A percentile compares a stretch with the other conserved stretches of the same genome.
Conservation (phyloP, 2,329 filamentous ascomycete genomes). For the Colletotrichum kahawae region DNA sequence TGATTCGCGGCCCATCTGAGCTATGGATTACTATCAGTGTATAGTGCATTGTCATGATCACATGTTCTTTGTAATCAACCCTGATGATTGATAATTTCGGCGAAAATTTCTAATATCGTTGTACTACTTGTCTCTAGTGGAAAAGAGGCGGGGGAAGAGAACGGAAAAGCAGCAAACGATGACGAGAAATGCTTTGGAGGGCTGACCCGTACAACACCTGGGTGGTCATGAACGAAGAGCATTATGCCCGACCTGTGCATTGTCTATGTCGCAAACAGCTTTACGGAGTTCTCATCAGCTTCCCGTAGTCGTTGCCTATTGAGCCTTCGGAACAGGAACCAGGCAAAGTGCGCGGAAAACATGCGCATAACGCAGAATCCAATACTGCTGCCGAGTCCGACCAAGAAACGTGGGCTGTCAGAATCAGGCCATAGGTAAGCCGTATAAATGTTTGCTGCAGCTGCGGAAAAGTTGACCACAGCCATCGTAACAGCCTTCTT, state of each 20-base stretch:
- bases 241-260: background rate
- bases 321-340: background rate
- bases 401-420: background rate
- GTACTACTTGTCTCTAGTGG: background rate
- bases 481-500: background rate
- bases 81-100: background rate
- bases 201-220: accelerated
- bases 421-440: background rate
- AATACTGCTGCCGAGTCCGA: background rate
- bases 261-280: background rate
- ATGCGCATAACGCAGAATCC: background rate
- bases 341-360: background rate
- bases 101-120: background rate
- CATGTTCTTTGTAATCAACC: background rate
- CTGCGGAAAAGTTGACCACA: background rate
- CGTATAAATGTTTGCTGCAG: background rate
- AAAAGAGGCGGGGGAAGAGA: background rate
- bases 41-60: background rate
- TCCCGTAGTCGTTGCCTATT: background rate
- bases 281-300: background rate
- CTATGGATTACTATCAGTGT: background rate
- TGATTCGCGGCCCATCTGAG: background rate
- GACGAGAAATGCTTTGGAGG: background rate
- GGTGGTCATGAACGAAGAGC: background rate
- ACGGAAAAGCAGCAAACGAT: background rate